Evolutionary conservation across 495 filamentous ascomycete genomes (phyloP), one percentile per base, ranked within the genome.

Genomic region (Penicillium cosmopolitanum): DNA sequence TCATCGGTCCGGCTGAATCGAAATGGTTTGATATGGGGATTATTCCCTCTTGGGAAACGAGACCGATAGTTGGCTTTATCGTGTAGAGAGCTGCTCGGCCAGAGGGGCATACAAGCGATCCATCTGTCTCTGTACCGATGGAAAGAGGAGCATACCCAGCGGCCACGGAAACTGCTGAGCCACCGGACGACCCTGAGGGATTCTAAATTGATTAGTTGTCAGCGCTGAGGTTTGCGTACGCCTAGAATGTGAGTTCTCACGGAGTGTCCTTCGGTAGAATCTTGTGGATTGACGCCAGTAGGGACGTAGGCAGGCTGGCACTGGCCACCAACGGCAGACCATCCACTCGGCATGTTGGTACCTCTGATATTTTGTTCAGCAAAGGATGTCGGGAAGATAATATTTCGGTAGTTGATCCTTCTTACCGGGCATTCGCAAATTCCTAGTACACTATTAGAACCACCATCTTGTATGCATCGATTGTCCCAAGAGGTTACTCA

Each of bases 121-220:
- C 77, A 51, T 74, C 68, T 2, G 80, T 81, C 51, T 84, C 82
- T 5, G 78, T 77, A 0, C 80, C 81, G 0, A 84, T 56, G 0
- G 77, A 51, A 12, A 80, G 52, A 0, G 80, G 72, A 3, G 73
- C 66, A 23, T 76, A 79, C n/a, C 79, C 78, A 36, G 78, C 73
- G 5, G 77, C 71, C 7, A 77, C 73, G 21, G 64, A 73, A 9
- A 79, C 78, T 4, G 77, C 81, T n/a, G 75, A 80, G 5, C 80
- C 23, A 23, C 23, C 81, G 0, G 78, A 72, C 3, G 79, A 83
- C 8, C 81, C 81, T 13, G 68, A 69, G 0, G 80, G 75, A 18
- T 66, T 70, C 72, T 78, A 18, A 13, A 35, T 5, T 19, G 9
- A n/a, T 6, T 3, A 13, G 16, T 16, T 5, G 12, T 42, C 25